Base-by-base conservation (phyloP, 2,329 filamentous ascomycete genomes). In the Colletotrichum cereale region DNA sequence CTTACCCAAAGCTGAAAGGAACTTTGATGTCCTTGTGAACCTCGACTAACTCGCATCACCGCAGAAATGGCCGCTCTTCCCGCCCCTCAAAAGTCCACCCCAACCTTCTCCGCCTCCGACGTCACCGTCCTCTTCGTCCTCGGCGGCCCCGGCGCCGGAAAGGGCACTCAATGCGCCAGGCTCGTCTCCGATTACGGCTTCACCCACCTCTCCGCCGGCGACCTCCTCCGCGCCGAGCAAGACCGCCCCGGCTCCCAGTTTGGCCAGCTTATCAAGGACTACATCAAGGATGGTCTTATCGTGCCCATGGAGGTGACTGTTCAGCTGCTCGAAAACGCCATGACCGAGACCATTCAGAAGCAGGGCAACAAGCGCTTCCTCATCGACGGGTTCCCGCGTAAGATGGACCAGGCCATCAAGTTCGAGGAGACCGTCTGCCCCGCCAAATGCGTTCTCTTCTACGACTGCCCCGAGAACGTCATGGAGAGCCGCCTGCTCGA, bases 241-340 rank as follows among this genome's bases (percentile, higher is more conserved):
- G 88, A 96, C 79, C 93, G 96, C 5, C 88, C 90, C 0, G 95
- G 94, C 69, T 94, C 91, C 75, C 87, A 98, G 82, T 98, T 97
- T 81, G 96, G 96, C 80, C 90, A 95, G 75, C 88, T 98, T 84
- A 99, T 99, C 88, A 92, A 92, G 81, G 89, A 92, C 76, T 95
- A 96, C 85, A 99, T 99, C 87, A 93, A 92, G 79, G 92, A 99
- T 80, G 96, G 96, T 71, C 91, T 91, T 77, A 99, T 99, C 82
- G 96, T 99, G 74, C 96, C 96, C n/a, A 97, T 97, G 94, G 96
- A 98, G 82, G 95, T 98, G 62, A 99, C 96, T 6, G 92, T 99
- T 71, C 92, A 95, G 78, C 85, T 99, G 44, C 89, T 99, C 53
- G 95, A 98, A 84, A 97, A 97, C 82, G 94, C 95, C 70, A 98